Evolutionary conservation across 306 rosid species (phyloP).

Genomic region (Castanea sativa): DNA sequence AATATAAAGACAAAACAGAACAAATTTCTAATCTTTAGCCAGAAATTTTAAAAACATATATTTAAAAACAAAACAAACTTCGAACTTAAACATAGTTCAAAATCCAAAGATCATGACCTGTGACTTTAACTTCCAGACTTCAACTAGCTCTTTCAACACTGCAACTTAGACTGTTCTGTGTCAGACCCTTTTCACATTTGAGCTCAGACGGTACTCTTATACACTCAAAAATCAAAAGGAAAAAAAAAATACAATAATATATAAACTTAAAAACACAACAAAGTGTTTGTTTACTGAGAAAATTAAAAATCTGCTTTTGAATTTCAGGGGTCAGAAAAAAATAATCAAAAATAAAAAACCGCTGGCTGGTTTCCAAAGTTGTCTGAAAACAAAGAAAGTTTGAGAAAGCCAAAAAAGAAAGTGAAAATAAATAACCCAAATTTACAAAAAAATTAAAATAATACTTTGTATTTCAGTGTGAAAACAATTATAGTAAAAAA

Average conservation of each 20-base stretch:
- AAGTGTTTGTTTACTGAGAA: conserved; percentile 38
- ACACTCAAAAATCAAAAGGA: conserved; percentile 21
- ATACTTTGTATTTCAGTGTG: conserved; percentile 23
- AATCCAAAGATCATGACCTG: conserved; percentile 56
- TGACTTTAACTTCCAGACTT: conserved; percentile 46
- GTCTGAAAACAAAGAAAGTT: conserved; percentile 46
- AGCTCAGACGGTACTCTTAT: conserved; percentile 21
- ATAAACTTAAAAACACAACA: neutral
- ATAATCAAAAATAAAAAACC: conserved; percentile 39
- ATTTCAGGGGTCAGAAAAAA: conserved; percentile 30
- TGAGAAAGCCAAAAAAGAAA: conserved; percentile 30
- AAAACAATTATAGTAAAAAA: neutral
- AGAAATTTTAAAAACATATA: neutral
- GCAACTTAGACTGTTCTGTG: conserved; percentile 17
- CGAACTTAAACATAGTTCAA: conserved; percentile 32
- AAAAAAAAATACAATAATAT: conserved; percentile 13
- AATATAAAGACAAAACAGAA: neutral
- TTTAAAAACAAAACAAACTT: conserved; percentile 1
- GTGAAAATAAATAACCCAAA: conserved; percentile 27
- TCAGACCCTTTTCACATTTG: conserved; percentile 31
- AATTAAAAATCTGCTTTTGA: conserved; percentile 45
- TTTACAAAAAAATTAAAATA: conserved; percentile 18
- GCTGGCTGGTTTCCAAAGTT: conserved; percentile 48
- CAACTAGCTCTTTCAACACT: conserved; percentile 48
- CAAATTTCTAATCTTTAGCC: neutral